Evolutionary conservation across 495 filamentous ascomycete genomes (phyloP).

Genomic region (Bacidia rubella): DNA sequence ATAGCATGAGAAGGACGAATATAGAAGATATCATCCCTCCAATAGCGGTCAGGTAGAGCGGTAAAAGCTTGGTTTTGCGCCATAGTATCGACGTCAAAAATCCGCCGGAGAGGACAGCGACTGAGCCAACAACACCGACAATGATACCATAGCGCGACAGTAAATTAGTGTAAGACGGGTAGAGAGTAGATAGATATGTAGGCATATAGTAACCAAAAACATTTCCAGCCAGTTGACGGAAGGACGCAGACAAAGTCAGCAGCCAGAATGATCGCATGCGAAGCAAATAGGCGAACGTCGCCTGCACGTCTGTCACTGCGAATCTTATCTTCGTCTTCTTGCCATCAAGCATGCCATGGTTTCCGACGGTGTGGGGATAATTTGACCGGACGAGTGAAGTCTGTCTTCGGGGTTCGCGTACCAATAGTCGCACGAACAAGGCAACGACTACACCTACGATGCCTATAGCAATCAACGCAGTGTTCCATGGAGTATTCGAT

Average conservation of each 20-base stretch:
- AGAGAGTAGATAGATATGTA: slow-evolving; percentile 18
- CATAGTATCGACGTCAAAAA: slow-evolving; percentile 17
- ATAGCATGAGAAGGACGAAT: slow-evolving; percentile 23
- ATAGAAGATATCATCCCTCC: slow-evolving; percentile 25
- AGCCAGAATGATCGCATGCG: slow-evolving; percentile 24
- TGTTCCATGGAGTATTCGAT: slow-evolving; percentile 18
- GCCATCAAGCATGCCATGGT: background rate
- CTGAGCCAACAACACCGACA: slow-evolving; percentile 23
- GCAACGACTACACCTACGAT: slow-evolving; percentile 21
- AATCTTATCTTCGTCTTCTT: slow-evolving; percentile 2
- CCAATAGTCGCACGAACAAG: slow-evolving; percentile 16
- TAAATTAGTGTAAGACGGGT: slow-evolving; percentile 12
- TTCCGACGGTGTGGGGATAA: slow-evolving; percentile 4
- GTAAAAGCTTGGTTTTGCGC: slow-evolving; percentile 13
- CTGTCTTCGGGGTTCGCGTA: slow-evolving; percentile 18
- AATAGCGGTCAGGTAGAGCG: slow-evolving; percentile 20
- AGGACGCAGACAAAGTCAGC: slow-evolving; percentile 15
- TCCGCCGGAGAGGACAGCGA: slow-evolving; percentile 21
- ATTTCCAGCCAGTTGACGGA: slow-evolving; percentile 20
- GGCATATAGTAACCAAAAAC: slow-evolving; percentile 27
- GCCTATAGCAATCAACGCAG: slow-evolving; percentile 20
- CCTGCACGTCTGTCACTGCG: slow-evolving; percentile 8
- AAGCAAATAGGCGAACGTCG: slow-evolving; percentile 18
- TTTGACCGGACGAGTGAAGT: slow-evolving; percentile 5
- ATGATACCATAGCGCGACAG: slow-evolving; percentile 23